phyloP scores from a whole-genome alignment of 306 rosid genomes.

The Oxytropis ochrocephala region DNA sequence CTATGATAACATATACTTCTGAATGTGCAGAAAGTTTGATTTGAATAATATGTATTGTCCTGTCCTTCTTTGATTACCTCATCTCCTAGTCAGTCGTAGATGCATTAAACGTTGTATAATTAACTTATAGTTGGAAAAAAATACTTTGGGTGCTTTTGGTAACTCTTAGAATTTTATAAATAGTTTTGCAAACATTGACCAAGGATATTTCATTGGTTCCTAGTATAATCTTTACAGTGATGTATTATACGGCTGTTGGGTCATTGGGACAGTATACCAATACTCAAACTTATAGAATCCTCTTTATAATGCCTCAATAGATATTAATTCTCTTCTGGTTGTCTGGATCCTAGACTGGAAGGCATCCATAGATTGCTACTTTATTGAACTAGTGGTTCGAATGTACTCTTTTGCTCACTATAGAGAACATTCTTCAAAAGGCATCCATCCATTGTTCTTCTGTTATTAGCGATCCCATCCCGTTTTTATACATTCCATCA shows the following conservation, averaged over 20 bases:
- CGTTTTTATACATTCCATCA: slow-evolving; percentile 9
- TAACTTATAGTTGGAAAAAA: not conserved
- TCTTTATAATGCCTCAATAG: not conserved
- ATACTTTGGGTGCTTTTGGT: not conserved
- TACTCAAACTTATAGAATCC: not conserved
- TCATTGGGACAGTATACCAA: not conserved
- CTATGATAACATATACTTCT: not conserved
- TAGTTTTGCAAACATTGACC: not conserved
- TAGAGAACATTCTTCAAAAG: not conserved
- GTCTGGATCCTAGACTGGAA: not conserved
- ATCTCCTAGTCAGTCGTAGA: not conserved
- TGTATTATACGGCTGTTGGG: not conserved
- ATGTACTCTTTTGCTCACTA: not conserved
- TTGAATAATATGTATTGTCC: not conserved
- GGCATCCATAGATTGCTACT: not conserved
- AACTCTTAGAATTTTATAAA: not conserved
- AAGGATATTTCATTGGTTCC: not conserved
- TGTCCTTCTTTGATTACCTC: not conserved
- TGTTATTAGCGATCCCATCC: slow-evolving; percentile 3
- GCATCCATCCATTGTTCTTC: not conserved
- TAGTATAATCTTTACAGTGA: not conserved
- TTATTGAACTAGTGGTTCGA: not conserved
- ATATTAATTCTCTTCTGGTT: not conserved
- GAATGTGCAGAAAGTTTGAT: not conserved
- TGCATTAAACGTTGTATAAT: not conserved